Evolutionary conservation across 495 filamentous ascomycete genomes (phyloP).

Genomic region (Glarea lozoyensis): DNA sequence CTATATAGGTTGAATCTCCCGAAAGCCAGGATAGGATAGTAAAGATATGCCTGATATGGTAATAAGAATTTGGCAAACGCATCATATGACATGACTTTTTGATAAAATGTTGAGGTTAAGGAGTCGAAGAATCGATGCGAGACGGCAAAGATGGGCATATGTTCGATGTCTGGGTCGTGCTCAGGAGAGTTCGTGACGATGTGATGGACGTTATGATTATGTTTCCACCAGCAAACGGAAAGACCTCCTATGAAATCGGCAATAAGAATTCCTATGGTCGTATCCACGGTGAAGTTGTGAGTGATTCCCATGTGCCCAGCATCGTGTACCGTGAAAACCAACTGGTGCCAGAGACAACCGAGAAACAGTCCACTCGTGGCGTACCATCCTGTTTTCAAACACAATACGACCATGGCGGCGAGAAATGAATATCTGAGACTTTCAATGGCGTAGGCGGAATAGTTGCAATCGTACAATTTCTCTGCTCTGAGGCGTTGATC

Average conservation of each 20-base stretch:
- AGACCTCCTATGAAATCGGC: conserved; percentile 86
- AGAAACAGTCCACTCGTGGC: conserved; percentile 63
- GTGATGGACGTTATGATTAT: conserved; percentile 95
- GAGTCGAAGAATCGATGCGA: conserved; percentile 74
- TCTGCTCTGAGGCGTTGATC: conserved; percentile 60
- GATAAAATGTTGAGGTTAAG: conserved; percentile 82
- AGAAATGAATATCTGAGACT: conserved; percentile 64
- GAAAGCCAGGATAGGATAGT: conserved; percentile 78
- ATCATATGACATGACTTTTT: conserved; percentile 79
- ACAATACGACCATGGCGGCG: conserved; percentile 52
- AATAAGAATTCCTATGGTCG: conserved; percentile 79
- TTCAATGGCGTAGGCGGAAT: conserved; percentile 73
- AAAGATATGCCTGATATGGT: conserved; percentile 70
- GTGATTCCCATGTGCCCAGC: conserved; percentile 98
- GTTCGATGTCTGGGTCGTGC: conserved; percentile 95
- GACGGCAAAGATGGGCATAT: conserved; percentile 91
- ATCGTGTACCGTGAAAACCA: conserved; percentile 93
- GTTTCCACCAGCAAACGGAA: conserved; percentile 96
- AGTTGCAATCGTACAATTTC: conserved; percentile 80
- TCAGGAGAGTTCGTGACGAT: conserved; percentile 95
- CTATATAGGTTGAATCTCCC: conserved; percentile 90
- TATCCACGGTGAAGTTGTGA: conserved; percentile 74
- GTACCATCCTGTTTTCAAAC: conserved; percentile 68
- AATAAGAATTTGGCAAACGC: conserved; percentile 61
- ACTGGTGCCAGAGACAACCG: conserved; percentile 88